Percentiles rank a stretch among this genome's conserved stretches.
Evolutionary conservation across 2,329 filamentous ascomycete genomes (phyloP).

Genomic region (Epichloe baconii): DNA sequence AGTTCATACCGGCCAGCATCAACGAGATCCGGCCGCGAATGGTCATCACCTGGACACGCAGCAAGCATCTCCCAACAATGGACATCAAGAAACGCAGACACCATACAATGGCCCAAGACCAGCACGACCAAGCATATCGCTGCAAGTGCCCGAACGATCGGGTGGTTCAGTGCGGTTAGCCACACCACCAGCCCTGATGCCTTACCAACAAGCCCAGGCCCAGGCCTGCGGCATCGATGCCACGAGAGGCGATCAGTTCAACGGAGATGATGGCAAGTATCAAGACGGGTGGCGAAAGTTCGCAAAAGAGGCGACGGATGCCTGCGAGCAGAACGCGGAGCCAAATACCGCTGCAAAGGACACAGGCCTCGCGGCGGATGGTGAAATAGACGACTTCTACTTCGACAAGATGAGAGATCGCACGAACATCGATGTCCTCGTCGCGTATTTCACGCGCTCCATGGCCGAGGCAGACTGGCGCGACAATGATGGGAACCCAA

Average conservation of each 20-base stretch:
- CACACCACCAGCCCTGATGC: conserved; percentile 35
- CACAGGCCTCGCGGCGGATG: conserved; percentile 1
- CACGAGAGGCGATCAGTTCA: not conserved
- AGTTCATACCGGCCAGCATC: not conserved
- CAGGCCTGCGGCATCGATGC: not conserved
- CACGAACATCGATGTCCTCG: conserved; percentile 44
- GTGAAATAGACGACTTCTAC: conserved; percentile 16
- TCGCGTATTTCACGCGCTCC: conserved; percentile 39
- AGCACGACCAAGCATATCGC: conserved; percentile 24
- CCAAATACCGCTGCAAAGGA: not conserved
- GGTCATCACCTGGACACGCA: not conserved
- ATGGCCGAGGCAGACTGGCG: conserved; percentile 39
- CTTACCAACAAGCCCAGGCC: conserved; percentile 26
- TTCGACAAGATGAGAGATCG: conserved; percentile 29
- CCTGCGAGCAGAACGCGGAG: conserved; percentile 4
- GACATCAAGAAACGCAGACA: conserved; percentile 6
- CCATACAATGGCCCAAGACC: conserved; percentile 13
- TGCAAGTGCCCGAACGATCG: conserved; percentile 35
- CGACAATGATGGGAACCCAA: conserved; percentile 30
- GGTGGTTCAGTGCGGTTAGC: conserved; percentile 49
- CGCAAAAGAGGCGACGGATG: conserved; percentile 12
- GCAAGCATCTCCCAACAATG: not conserved
- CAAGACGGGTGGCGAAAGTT: conserved; percentile 10
- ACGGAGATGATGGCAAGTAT: conserved; percentile 1
- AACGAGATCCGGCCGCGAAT: not conserved